Conservation (phyloP, 495 filamentous ascomycete species). For the Melanomma pulvis-pyrius region DNA sequence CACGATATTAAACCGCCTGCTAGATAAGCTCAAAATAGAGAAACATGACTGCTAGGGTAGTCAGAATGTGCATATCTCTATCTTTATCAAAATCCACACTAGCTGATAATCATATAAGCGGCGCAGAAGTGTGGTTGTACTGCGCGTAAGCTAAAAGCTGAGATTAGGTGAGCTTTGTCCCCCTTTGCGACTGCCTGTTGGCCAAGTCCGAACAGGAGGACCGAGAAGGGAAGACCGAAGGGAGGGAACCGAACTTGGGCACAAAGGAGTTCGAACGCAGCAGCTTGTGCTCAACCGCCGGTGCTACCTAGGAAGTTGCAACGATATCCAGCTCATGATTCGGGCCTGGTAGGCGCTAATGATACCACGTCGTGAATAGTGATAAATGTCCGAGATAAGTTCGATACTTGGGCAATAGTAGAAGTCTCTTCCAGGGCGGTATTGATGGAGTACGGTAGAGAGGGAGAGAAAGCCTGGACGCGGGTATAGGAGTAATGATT, state of each 20-base stretch:
- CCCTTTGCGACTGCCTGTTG: background rate
- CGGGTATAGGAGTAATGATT: too few relatives aligned
- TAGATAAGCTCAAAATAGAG: conserved; percentile 26
- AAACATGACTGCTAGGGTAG: too few relatives aligned
- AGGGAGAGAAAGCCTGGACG: too few relatives aligned
- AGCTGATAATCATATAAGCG: background rate
- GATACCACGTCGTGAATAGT: background rate
- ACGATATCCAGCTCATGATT: background rate
- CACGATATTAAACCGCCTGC: conserved; percentile 19
- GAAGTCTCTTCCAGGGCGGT: too few relatives aligned
- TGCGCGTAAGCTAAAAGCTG: background rate
- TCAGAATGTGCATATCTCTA: background rate
- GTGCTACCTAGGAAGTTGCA: background rate
- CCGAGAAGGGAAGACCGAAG: background rate
- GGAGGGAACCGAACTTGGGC: background rate
- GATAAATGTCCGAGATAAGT: too few relatives aligned
- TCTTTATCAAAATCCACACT: background rate
- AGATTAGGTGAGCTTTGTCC: background rate
- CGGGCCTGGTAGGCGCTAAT: background rate
- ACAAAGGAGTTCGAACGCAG: background rate
- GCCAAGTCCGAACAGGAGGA: background rate
- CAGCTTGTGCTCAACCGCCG: background rate
- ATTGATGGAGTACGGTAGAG: too few relatives aligned
- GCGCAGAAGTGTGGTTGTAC: background rate
- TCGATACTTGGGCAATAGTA: too few relatives aligned